Conservation (phyloP, 306 rosid species). For the Fragaria iinumae region DNA sequence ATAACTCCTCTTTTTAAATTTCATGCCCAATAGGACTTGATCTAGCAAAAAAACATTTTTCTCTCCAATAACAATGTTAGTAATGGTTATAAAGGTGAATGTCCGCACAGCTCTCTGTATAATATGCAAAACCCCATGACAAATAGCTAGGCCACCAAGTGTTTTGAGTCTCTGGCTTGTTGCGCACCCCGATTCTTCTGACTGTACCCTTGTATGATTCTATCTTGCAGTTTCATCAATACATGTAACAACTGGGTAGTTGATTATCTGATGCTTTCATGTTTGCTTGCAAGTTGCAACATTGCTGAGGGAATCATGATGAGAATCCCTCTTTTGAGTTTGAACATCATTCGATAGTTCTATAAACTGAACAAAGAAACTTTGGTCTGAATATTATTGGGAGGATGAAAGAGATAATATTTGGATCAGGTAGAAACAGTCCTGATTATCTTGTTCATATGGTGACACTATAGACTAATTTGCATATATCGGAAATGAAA, state of each 20-base stretch:
- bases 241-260: background rate
- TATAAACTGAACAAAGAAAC: background rate
- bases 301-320: background rate
- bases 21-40: too few relatives aligned
- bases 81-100: too few relatives aligned
- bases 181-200: too few relatives aligned
- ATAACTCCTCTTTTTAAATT: too few relatives aligned
- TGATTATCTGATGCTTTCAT: background rate
- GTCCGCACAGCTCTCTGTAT: too few relatives aligned
- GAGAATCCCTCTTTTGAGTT: background rate
- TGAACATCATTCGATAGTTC: background rate
- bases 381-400: background rate
- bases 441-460: background rate
- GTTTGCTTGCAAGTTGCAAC: background rate
- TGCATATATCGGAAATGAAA: constrained; percentile 8
- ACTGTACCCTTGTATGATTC: too few relatives aligned
- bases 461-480: background rate
- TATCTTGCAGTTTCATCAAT: background rate
- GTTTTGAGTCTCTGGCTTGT: too few relatives aligned
- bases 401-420: background rate
- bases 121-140: too few relatives aligned
- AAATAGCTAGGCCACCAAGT: too few relatives aligned
- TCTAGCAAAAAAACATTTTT: too few relatives aligned
- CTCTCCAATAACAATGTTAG: too few relatives aligned
- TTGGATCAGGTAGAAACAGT: background rate